Conservation (phyloP, 441 rosid genomes). For the Geranium incanum region DNA sequence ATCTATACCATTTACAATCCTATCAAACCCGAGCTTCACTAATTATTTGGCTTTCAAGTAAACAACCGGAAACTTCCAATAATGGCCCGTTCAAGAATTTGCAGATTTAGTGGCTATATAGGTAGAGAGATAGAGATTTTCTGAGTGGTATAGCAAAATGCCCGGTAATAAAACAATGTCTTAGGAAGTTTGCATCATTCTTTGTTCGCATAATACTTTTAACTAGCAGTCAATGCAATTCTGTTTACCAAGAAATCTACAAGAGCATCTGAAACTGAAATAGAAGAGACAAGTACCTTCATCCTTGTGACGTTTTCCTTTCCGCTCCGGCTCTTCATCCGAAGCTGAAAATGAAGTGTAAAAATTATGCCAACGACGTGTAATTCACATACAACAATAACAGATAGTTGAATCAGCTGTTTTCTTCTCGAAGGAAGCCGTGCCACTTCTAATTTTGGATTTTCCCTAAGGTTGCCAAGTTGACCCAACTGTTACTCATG, state of each 20-base stretch:
- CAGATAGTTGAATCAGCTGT: not conserved
- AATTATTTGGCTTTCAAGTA: no score
- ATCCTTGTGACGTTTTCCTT: not conserved
- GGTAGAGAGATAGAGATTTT: not conserved
- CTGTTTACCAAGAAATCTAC: not conserved
- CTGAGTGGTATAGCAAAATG: not conserved
- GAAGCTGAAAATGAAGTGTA: conserved; percentile 1
- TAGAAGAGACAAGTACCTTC: not conserved
- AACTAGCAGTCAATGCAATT: no score
- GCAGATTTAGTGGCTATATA: not conserved
- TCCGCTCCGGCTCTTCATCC: not conserved
- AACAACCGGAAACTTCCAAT: no score
- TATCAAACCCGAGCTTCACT: no score
- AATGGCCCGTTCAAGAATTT: no score
- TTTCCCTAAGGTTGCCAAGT: not conserved
- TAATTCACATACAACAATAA: not conserved
- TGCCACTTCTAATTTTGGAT: not conserved
- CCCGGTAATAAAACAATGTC: not conserved
- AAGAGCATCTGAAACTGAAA: not conserved
- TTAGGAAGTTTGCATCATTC: no score
- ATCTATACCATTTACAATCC: no score
- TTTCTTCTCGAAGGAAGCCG: not conserved
- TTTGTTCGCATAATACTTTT: no score
- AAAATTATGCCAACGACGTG: not conserved
- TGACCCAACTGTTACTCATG: conserved; percentile 1